Evolutionary conservation across 1,284 basidiomycete species (phyloP).

Genomic region (Malassezia slooffiae): DNA sequence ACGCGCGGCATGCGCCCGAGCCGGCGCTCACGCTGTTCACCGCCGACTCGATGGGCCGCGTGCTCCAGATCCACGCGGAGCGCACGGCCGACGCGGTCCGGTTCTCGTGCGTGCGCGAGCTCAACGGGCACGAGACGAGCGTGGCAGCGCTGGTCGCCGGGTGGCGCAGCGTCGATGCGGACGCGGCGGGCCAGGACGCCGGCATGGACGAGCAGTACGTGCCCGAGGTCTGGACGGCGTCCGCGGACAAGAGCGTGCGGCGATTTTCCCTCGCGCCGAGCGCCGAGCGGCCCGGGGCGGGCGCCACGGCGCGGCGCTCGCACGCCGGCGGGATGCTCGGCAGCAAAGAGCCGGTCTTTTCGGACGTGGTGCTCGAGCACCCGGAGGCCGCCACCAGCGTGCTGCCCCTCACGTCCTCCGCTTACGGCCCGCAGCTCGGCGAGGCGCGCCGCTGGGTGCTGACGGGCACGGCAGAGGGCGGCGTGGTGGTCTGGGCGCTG

Average conservation of each 20-base stretch:
- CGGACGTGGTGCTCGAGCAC: not conserved
- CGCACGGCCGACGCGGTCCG: not conserved
- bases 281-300: not conserved
- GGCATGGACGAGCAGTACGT: not conserved
- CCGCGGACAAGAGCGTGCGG: constrained; percentile 9
- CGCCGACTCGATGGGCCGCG: constrained; percentile 15
- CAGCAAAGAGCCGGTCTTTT: not conserved
- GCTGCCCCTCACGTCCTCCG: not conserved
- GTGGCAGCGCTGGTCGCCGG: constrained; percentile 1
- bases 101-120: constrained; percentile 5
- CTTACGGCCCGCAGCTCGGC: not conserved
- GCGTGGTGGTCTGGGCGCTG: constrained; percentile 1
- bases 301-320: constrained; percentile 3
- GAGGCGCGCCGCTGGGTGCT: not conserved
- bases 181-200: not conserved
- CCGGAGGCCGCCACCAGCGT: not conserved
- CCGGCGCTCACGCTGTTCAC: constrained; percentile 2
- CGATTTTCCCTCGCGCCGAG: constrained; percentile 8
- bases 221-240: constrained; percentile 8
- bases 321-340: constrained; percentile 3
- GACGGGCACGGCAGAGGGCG: constrained; percentile 2
- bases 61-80: constrained; percentile 1
- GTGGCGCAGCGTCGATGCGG: constrained; percentile 1
- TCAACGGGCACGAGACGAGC: constrained; percentile 12
- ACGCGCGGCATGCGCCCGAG: too few species aligned